Conservation (phyloP, 2,329 filamentous ascomycete species). For the Exophiala dermatitidis region DNA sequence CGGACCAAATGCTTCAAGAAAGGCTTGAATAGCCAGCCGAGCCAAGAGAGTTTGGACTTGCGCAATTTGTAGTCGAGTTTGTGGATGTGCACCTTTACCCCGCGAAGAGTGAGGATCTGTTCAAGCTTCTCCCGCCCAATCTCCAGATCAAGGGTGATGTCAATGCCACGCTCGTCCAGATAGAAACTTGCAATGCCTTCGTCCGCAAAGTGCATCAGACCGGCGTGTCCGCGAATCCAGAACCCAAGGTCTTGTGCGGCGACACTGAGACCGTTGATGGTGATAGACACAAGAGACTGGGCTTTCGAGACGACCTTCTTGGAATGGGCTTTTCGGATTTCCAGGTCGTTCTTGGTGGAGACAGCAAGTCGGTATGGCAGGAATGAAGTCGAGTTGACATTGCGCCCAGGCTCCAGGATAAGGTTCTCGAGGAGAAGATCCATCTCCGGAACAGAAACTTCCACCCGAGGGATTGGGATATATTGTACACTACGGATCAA, state of each 20-base stretch:
- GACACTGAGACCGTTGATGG: conserved; percentile 73
- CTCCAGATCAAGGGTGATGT: conserved; percentile 77
- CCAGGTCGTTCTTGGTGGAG: conserved; percentile 77
- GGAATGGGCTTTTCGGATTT: conserved; percentile 71
- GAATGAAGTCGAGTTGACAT: conserved; percentile 80
- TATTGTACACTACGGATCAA: conserved; percentile 73
- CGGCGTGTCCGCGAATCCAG: conserved; percentile 73
- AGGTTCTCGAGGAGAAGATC: conserved; percentile 86
- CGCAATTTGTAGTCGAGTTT: conserved; percentile 73
- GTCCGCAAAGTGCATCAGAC: conserved; percentile 67
- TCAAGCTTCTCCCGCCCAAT: conserved; percentile 71
- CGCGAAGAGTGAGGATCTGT: conserved; percentile 68
- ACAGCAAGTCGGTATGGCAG: conserved; percentile 75
- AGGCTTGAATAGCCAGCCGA: conserved; percentile 79
- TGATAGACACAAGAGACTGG: conserved; percentile 67
- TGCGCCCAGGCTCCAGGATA: conserved; percentile 78
- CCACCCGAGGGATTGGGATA: conserved; percentile 82
- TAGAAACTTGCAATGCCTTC: conserved; percentile 79
- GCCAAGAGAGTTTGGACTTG: conserved; percentile 66
- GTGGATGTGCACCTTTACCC: conserved; percentile 74
- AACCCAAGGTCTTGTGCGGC: conserved; percentile 84
- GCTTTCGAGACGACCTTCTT: conserved; percentile 57
- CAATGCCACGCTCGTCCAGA: conserved; percentile 79
- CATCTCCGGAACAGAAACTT: conserved; percentile 72
- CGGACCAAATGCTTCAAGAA: conserved; percentile 73